Evolutionary conservation across 345 rosid genomes (phyloP).

Genomic region (Isatis tinctoria): DNA sequence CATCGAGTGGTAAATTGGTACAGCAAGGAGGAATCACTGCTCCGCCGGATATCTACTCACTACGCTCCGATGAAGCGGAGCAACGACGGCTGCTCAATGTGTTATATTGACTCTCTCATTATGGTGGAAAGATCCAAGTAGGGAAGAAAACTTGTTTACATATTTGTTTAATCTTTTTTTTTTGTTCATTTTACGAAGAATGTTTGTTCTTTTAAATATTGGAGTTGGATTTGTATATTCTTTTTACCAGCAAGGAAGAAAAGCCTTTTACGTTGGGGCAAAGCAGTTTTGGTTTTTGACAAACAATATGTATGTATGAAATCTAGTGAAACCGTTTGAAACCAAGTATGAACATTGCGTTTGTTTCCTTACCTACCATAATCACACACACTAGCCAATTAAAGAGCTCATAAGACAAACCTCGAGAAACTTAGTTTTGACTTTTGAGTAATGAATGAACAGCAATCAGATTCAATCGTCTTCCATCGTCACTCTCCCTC

Average conservation of each 20-base stretch:
- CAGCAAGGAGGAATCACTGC: slow-evolving; percentile 50
- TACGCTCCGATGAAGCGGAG: slow-evolving; percentile 46
- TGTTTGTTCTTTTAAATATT: background rate
- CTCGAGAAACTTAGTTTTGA: too few species aligned
- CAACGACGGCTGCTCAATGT: slow-evolving; percentile 23
- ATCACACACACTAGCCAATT: too few species aligned
- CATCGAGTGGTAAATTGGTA: slow-evolving; percentile 25
- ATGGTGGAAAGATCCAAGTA: slow-evolving; percentile 8
- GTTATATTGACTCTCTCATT: slow-evolving; percentile 18
- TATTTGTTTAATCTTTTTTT: slow-evolving; percentile 23
- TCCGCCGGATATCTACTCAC: slow-evolving; percentile 72
- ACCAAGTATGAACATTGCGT: too few species aligned
- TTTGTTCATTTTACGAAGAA: background rate
- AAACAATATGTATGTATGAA: background rate
- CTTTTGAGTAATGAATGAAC: too few species aligned
- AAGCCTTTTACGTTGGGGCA: background rate
- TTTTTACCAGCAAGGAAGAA: slow-evolving; percentile 23
- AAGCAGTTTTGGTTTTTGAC: slow-evolving; percentile 20
- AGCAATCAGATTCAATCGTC: too few species aligned
- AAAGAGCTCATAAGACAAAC: too few species aligned
- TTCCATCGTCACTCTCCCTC: background rate
- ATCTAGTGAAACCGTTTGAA: background rate
- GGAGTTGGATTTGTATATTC: slow-evolving; percentile 27
- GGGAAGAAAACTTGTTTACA: slow-evolving; percentile 22
- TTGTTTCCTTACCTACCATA: too few species aligned